Evolutionary conservation across 2,329 filamentous ascomycete species (phyloP).

Genomic region (Aureobasidium sp.): DNA sequence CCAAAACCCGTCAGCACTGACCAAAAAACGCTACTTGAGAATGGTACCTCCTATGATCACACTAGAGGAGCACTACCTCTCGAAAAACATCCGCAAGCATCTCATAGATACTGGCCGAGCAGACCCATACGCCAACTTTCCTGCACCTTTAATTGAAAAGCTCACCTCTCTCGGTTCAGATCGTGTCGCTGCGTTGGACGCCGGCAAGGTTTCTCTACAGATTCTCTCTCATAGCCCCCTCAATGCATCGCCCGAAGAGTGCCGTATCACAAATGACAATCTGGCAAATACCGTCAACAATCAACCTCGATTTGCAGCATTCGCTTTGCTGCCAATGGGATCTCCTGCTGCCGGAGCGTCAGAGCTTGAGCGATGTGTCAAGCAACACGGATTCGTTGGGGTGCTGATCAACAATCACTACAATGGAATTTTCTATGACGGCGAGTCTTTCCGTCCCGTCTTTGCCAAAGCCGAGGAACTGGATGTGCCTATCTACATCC

Average conservation of each 20-base stretch:
- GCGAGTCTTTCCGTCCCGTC: constrained; percentile 26
- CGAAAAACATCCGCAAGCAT: constrained; percentile 16
- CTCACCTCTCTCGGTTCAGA: constrained; percentile 25
- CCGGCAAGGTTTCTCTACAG: constrained; percentile 28
- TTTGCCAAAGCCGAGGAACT: constrained; percentile 33
- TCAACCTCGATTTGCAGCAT: constrained; percentile 28
- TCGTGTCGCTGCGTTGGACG: constrained; percentile 29
- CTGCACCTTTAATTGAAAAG: constrained; percentile 17
- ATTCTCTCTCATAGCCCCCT: constrained; percentile 31
- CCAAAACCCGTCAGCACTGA: too few relatives aligned
- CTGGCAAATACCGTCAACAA: constrained; percentile 26
- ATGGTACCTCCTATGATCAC: constrained; percentile 31
- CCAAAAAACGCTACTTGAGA: too few relatives aligned
- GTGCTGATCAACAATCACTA: constrained; percentile 33
- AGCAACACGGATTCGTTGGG: constrained; percentile 29
- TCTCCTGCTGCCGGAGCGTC: constrained; percentile 27
- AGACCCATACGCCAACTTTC: constrained; percentile 15
- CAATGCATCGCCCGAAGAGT: constrained; percentile 24
- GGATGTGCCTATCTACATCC: constrained; percentile 47
- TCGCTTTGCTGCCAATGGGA: constrained; percentile 30
- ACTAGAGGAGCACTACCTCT: constrained; percentile 33
- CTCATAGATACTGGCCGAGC: background rate
- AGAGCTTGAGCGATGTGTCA: constrained; percentile 30
- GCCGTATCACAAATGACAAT: constrained; percentile 29
- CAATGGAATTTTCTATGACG: constrained; percentile 31